Percentiles rank a stretch among this genome's conserved stretches.
phyloP scores from a whole-genome alignment of 2,329 filamentous ascomycete species.

The Microsporum canis region DNA sequence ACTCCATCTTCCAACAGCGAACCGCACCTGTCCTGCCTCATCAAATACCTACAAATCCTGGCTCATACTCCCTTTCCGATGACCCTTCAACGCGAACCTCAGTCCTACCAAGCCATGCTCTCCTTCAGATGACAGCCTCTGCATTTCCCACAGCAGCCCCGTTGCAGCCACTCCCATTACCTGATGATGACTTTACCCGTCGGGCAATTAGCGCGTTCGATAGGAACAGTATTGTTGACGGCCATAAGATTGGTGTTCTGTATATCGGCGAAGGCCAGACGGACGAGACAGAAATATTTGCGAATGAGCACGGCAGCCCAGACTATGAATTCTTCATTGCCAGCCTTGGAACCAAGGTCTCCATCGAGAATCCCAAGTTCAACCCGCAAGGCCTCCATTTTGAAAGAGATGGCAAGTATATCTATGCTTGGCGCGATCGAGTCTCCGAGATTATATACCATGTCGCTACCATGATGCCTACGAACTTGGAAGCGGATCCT shows the following conservation, averaged over 20 bases:
- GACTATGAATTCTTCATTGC: slow-evolving; percentile 82
- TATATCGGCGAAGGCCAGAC: slow-evolving; percentile 85
- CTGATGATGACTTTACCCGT: slow-evolving; percentile 57
- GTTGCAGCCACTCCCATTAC: slow-evolving; percentile 63
- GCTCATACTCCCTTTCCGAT: slow-evolving; percentile 30
- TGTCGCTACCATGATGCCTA: slow-evolving; percentile 95
- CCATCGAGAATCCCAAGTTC: slow-evolving; percentile 69
- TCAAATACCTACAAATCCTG: slow-evolving; percentile 32
- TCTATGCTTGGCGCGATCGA: slow-evolving; percentile 87
- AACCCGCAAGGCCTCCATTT: slow-evolving; percentile 88
- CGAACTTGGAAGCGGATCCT: slow-evolving; percentile 63
- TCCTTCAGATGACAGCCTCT: slow-evolving; percentile 35
- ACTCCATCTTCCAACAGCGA: slow-evolving; percentile 38
- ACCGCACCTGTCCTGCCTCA: slow-evolving; percentile 37
- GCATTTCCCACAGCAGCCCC: slow-evolving; percentile 37
- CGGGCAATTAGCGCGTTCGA: slow-evolving; percentile 76
- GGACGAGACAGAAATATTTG: slow-evolving; percentile 69
- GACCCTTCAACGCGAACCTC: slow-evolving; percentile 27
- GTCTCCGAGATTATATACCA: slow-evolving; percentile 95
- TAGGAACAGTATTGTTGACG: slow-evolving; percentile 77
- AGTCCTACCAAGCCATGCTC: slow-evolving; percentile 37
- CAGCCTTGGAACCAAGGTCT: slow-evolving; percentile 69
- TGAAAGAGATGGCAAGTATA: slow-evolving; percentile 73
- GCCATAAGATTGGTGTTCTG: slow-evolving; percentile 88
- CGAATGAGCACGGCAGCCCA: slow-evolving; percentile 72